Evolutionary conservation across 306 rosid genomes (phyloP), one percentile per base, ranked within the genome.

Genomic region (Malus orientalis): DNA sequence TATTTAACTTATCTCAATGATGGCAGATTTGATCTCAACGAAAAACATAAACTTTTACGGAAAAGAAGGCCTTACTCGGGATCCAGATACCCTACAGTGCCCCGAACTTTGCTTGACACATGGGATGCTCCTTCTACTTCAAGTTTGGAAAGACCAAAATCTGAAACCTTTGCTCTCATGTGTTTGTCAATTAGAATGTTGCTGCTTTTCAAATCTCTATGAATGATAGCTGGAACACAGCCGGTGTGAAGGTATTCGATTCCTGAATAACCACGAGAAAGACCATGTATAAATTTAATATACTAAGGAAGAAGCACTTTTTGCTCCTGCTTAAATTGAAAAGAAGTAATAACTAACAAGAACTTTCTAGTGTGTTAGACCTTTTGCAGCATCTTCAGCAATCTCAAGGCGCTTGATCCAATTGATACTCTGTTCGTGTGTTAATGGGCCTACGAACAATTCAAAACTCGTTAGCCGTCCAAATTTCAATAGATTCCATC

Each of bases 171-270:
- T 59, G 97, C 99, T 87, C 81, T 89, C 97, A 90, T 92, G 78
- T 88, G 93, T 57, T 70, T 84, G 83, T 95, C 97, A n/a, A 95
- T 90, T 82, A 95, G 92, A 87, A 95, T 95, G 74, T 95, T 95
- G 83, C 97, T 95, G 91, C 88, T 95, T 88, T 95, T 95, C 71
- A 95, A 69, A 85, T 95, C 99, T 81, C 99, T 84, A 75, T 95
- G 99, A 75, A 95, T 95, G 74, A 95, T 96, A 25, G 90, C 90
- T 65, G 97, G 99, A 76, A 86, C 85, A 75, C 99, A 95, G 66
- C 99, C 99, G 23, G 91, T 95, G 49, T 95, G 99, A 79, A 95
- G 99, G 87, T 95, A 95, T 81, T 95, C 99, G 51, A 95, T 92
- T 81, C 99, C 99, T 95, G 90, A 80, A 86, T 62, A 84, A 80